These are phyloP conservation scores for Phytopythium delawarense DNA, from an alignment of 352 stramenopile genomes.

Conservation along the genomic window DNA sequence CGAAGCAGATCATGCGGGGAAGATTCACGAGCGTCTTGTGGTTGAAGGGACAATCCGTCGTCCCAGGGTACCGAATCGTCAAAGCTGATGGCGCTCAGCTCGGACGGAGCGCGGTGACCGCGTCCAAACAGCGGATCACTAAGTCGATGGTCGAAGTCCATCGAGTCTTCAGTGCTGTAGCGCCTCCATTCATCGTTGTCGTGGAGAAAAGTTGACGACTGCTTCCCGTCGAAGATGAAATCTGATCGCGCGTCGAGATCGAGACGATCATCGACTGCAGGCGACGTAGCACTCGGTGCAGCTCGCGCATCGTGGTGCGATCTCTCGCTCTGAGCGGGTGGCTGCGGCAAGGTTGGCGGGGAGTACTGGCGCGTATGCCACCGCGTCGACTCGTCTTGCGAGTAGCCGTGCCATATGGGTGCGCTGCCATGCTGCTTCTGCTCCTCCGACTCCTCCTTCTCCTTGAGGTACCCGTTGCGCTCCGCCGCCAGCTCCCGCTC, in stretches of 20 bases:
- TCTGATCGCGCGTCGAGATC: conserved; percentile 41
- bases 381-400: neutral
- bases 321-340: too few relatives aligned
- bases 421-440: conserved; percentile 11
- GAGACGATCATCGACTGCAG: conserved; percentile 21
- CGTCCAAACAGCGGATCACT: conserved; percentile 9
- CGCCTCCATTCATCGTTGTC: conserved; percentile 18
- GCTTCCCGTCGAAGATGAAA: conserved; percentile 31
- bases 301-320: neutral
- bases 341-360: neutral
- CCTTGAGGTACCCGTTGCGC: conserved; percentile 48
- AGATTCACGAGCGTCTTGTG: conserved; percentile 9
- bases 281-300: neutral
- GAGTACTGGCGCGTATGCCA: conserved; percentile 4
- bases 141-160: conserved; percentile 12
- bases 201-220: neutral
- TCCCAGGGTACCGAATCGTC: conserved; percentile 79
- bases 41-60: conserved; percentile 40
- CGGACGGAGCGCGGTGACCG: conserved; percentile 21
- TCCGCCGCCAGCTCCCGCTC: conserved; percentile 61
- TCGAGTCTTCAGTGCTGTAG: conserved; percentile 4
- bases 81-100: conserved; percentile 73
- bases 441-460: conserved; percentile 27
- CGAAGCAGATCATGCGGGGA: neutral
- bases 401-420: neutral